phyloP scores from a whole-genome alignment of 768 basidiomycete species.

The Agrocybe chaxingu region DNA sequence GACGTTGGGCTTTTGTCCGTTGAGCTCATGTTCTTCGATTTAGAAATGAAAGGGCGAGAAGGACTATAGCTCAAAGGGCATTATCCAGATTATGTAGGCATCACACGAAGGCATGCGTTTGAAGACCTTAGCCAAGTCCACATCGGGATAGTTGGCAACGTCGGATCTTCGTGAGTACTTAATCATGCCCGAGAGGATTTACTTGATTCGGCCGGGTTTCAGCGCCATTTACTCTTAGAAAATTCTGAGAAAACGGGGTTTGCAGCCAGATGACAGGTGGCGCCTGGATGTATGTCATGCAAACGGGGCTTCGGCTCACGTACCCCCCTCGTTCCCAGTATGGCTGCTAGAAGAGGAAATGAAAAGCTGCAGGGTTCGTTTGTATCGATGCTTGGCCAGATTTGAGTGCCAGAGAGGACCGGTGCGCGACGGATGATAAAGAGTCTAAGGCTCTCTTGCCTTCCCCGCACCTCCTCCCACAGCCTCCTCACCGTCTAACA shows the following conservation, averaged over 20 bases:
- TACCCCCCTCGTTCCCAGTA: conserved; percentile 32
- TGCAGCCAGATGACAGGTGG: conserved; percentile 40
- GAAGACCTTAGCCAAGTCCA: conserved; percentile 3
- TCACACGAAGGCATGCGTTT: too few species aligned
- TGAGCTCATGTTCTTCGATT: too few species aligned
- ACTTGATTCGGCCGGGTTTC: conserved; percentile 19
- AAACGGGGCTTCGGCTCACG: conserved; percentile 39
- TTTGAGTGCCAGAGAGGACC: conserved; percentile 35
- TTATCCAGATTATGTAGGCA: too few species aligned
- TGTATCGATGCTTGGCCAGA: conserved; percentile 37
- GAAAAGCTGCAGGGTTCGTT: conserved; percentile 22
- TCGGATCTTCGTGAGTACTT: conserved; percentile 19
- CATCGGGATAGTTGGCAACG: conserved; percentile 16
- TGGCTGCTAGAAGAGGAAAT: conserved; percentile 35
- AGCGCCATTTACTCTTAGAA: conserved; percentile 18
- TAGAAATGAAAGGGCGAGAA: too few species aligned
- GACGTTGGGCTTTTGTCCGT: too few species aligned
- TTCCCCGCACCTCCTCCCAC: conserved; percentile 41
- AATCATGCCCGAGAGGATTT: conserved; percentile 1
- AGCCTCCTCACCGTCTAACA: conserved; percentile 49
- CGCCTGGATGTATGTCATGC: conserved; percentile 39
- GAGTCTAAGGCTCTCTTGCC: conserved; percentile 21
- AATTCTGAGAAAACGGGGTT: conserved; percentile 20
- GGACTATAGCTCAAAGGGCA: too few species aligned
- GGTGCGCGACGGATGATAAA: conserved; percentile 40